Evolutionary conservation across 2,329 filamentous ascomycete species (phyloP).

Genomic region (Pseudogymnoascus sp.): DNA sequence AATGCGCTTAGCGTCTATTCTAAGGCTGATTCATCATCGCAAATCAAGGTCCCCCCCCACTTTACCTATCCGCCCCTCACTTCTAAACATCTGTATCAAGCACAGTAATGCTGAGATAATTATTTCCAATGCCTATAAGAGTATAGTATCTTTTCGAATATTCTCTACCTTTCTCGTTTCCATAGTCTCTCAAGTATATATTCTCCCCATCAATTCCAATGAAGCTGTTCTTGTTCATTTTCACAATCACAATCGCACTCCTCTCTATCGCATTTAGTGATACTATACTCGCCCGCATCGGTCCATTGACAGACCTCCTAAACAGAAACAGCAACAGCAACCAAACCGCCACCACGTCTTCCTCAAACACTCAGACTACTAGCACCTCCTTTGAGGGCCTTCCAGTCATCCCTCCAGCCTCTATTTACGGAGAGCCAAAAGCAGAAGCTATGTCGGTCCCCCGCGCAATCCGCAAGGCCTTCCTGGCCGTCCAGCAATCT

Average conservation of each 20-base stretch:
- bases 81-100: background rate
- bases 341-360: slow-evolving; percentile 10
- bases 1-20: background rate
- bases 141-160: background rate
- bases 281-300: slow-evolving; percentile 16
- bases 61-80: background rate
- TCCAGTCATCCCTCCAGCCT: slow-evolving; percentile 17
- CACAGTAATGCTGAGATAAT: background rate
- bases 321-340: slow-evolving; percentile 13
- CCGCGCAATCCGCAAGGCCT: slow-evolving; percentile 71
- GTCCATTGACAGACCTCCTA: slow-evolving; percentile 14
- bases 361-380: background rate
- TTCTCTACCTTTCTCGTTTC: background rate
- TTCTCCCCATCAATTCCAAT: slow-evolving; percentile 15
- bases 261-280: slow-evolving; percentile 24
- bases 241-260: slow-evolving; percentile 23
- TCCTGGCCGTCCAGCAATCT: slow-evolving; percentile 74
- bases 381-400: slow-evolving; percentile 16
- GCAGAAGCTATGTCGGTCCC: slow-evolving; percentile 53
- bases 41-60: background rate
- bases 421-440: slow-evolving; percentile 19
- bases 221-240: slow-evolving; percentile 23
- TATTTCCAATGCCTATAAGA: background rate
- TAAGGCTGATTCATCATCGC: slow-evolving; percentile 7
- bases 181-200: background rate